These are phyloP conservation scores for Curvularia lunata DNA, from an alignment of 2,329 filamentous ascomycete species.

Conservation along the genomic window DNA sequence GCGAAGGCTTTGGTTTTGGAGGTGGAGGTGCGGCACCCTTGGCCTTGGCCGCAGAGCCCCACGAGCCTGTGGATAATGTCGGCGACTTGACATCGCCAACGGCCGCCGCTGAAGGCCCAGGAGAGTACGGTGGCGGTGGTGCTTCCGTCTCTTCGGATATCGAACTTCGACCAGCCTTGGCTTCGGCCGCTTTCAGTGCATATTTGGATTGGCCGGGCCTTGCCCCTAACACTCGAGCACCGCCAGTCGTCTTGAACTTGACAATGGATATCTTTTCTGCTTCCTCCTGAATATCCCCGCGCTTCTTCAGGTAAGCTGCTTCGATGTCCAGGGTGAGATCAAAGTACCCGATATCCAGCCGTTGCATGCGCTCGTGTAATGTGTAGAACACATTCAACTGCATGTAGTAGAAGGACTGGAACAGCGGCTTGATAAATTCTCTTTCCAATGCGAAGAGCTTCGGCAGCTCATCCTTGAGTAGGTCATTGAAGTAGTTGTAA, in stretches of 20 bases:
- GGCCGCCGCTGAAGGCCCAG: constrained; percentile 34
- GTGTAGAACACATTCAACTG: constrained; percentile 99
- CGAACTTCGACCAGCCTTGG: constrained; percentile 41
- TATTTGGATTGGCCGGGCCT: constrained; percentile 47
- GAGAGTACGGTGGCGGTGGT: constrained; percentile 51
- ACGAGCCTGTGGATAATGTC: constrained; percentile 44
- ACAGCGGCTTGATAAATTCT: constrained; percentile 94
- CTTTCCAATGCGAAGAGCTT: constrained; percentile 88
- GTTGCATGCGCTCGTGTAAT: constrained; percentile 96
- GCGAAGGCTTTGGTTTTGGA: constrained; percentile 69
- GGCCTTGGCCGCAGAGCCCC: constrained; percentile 55
- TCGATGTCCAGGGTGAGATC: constrained; percentile 89
- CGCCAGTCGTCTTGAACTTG: constrained; percentile 88
- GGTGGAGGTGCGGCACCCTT: constrained; percentile 59
- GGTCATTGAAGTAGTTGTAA: constrained; percentile 96
- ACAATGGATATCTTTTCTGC: constrained; percentile 85
- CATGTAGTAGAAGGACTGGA: constrained; percentile 99
- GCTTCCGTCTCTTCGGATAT: constrained; percentile 43
- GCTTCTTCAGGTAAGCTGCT: constrained; percentile 87
- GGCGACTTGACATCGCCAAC: constrained; percentile 34
- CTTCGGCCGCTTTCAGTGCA: constrained; percentile 49
- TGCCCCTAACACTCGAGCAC: constrained; percentile 49
- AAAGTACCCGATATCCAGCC: constrained; percentile 96
- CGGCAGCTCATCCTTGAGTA: constrained; percentile 94
- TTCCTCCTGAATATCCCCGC: constrained; percentile 83